A percentile compares a stretch with the other conserved stretches of the same genome.
Evolutionary conservation across 345 rosid species (phyloP).

Genomic region (Raphanus raphanistrum): DNA sequence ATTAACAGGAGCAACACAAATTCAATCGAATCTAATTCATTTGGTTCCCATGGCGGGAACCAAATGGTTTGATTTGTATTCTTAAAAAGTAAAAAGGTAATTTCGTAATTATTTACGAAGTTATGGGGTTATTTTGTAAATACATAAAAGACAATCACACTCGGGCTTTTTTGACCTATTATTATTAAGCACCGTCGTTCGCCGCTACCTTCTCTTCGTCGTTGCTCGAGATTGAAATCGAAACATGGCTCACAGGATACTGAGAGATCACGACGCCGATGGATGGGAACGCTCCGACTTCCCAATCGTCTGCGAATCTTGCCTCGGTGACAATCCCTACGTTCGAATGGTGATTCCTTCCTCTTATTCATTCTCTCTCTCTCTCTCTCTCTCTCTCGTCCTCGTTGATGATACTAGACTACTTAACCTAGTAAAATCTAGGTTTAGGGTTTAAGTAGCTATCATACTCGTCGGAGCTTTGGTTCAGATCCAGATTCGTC

Average conservation of each 20-base stretch:
- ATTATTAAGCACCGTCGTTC: not conserved
- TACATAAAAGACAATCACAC: not conserved
- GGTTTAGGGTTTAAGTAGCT: not conserved
- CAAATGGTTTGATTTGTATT: not conserved
- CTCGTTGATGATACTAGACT: not conserved
- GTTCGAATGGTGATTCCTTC: constrained; percentile 70
- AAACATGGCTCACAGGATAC: constrained; percentile 77
- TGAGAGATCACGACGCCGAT: constrained; percentile 85
- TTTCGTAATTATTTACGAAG: not conserved
- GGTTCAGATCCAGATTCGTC: constrained; percentile 3
- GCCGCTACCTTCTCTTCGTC: not conserved
- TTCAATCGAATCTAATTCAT: too few relatives aligned
- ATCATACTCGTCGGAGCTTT: not conserved
- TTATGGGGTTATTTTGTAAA: not conserved
- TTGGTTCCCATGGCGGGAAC: not conserved
- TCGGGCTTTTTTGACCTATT: constrained; percentile 19
- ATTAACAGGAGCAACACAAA: too few relatives aligned
- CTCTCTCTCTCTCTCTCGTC: not conserved
- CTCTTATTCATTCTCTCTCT: not conserved
- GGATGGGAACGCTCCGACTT: constrained; percentile 97
- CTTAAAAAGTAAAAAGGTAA: not conserved
- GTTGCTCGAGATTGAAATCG: constrained; percentile 6
- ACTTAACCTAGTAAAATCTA: not conserved
- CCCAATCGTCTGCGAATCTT: constrained; percentile 94
- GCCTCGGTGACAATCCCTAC: constrained; percentile 95